Conservation (phyloP, 2,329 filamentous ascomycete species). For the Ampelomyces quisqualis region DNA sequence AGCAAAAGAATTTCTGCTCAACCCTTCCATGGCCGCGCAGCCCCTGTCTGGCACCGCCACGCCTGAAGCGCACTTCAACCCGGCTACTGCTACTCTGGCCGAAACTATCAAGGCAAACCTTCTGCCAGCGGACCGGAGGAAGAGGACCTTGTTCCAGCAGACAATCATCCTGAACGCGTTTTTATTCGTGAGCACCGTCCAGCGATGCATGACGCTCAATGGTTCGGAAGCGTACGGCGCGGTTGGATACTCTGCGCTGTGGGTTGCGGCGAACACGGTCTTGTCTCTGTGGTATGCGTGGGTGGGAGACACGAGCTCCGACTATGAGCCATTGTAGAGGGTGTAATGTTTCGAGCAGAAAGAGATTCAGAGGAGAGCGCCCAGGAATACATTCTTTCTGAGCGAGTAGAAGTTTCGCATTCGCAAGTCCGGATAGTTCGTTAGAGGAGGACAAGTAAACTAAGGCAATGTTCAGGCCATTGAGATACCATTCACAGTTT, state of each 20-base stretch:
- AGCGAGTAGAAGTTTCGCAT: no score
- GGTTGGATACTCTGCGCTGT: slow-evolving; percentile 69
- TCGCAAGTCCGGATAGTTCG: no score
- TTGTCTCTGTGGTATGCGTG: slow-evolving; percentile 60
- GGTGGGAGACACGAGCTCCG: slow-evolving; percentile 47
- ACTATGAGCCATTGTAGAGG: slow-evolving; percentile 23
- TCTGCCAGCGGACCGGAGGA: slow-evolving; percentile 70
- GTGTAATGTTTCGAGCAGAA: no score
- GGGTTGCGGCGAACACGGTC: slow-evolving; percentile 65
- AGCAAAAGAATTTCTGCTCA: slow-evolving; percentile 75
- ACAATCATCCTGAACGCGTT: slow-evolving; percentile 53
- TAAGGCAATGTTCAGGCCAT: no score
- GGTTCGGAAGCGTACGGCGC: slow-evolving; percentile 72
- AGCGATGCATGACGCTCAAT: slow-evolving; percentile 67
- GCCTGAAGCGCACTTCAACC: slow-evolving; percentile 61
- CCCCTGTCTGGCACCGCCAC: slow-evolving; percentile 51
- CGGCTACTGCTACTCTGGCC: slow-evolving; percentile 62
- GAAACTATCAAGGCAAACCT: slow-evolving; percentile 73
- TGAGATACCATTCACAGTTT: no score
- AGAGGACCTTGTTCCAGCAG: slow-evolving; percentile 58
- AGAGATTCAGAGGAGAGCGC: no score
- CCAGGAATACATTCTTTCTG: no score
- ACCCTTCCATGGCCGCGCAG: slow-evolving; percentile 60
- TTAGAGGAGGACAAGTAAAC: no score
- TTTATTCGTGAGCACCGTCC: slow-evolving; percentile 56